Conservation (phyloP, 352 stramenopile species). For the Blastocystis sp. region DNA sequence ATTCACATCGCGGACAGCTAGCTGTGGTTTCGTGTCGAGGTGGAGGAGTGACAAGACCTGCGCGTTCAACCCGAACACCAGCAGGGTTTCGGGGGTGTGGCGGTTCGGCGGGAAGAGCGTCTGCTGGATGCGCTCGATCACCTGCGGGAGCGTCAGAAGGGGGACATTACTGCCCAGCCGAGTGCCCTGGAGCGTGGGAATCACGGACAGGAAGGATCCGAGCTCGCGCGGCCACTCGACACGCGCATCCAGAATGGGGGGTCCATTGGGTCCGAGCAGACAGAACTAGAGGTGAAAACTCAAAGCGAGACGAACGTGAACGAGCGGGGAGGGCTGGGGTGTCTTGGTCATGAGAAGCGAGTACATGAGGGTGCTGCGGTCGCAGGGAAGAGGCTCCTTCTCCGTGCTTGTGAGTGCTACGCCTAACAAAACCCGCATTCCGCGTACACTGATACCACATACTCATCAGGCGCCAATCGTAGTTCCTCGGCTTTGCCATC, state of each 20-base stretch:
- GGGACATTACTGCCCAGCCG: background rate
- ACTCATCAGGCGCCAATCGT: background rate
- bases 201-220: background rate
- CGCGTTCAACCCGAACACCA: slow-evolving; percentile 1
- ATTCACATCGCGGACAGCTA: slow-evolving; percentile 24
- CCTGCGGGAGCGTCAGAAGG: background rate
- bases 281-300: background rate
- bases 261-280: background rate
- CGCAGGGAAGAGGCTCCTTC: background rate
- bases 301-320: background rate
- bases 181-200: background rate
- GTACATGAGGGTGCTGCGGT: background rate
- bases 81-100: background rate
- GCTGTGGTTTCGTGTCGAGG: slow-evolving; percentile 1
- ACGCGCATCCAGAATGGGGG: background rate
- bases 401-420: background rate
- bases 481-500: background rate
- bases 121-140: slow-evolving; percentile 1
- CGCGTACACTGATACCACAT: slow-evolving; percentile 3
- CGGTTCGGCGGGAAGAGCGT: background rate
- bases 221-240: slow-evolving; percentile 12
- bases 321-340: background rate
- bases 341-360: background rate
- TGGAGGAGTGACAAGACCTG: background rate
- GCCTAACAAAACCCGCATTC: background rate